A percentile compares a stretch with the other conserved stretches of the same genome.
Conservation (phyloP, 2,329 filamentous ascomycete genomes). For the Phyllosticta citriasiana region DNA sequence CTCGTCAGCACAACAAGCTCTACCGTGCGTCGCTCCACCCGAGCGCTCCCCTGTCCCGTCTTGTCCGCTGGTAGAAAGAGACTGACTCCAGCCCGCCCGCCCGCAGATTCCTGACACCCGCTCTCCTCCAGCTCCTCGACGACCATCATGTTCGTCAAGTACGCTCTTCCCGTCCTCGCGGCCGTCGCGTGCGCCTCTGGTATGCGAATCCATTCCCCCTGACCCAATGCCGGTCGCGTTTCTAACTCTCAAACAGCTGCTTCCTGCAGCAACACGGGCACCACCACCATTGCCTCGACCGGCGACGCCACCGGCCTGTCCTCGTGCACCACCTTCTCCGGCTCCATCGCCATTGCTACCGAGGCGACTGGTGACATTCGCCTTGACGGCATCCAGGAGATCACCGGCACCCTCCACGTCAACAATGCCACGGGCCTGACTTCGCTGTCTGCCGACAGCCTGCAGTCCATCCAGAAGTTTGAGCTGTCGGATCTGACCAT, state of each 20-base stretch:
- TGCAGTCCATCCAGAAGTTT: slow-evolving; percentile 63
- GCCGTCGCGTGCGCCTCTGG: slow-evolving; percentile 43
- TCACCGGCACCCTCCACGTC: slow-evolving; percentile 46
- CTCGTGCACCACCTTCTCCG: slow-evolving; percentile 58
- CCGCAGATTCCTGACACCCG: slow-evolving; percentile 18
- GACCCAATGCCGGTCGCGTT: background rate
- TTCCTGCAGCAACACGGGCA: slow-evolving; percentile 35
- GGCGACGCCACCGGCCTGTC: slow-evolving; percentile 52
- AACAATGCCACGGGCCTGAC: slow-evolving; percentile 51
- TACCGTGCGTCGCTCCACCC: slow-evolving; percentile 9
- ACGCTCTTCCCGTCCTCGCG: slow-evolving; percentile 47
- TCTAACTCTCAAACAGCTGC: slow-evolving; percentile 14
- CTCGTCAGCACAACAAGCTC: slow-evolving; percentile 26
- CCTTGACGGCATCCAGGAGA: slow-evolving; percentile 52
- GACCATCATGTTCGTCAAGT: slow-evolving; percentile 45
- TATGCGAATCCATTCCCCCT: slow-evolving; percentile 23
- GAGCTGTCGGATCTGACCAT: slow-evolving; percentile 56
- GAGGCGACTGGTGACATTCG: slow-evolving; percentile 47
- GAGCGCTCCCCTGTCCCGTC: background rate
- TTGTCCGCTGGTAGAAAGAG: background rate
- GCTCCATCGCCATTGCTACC: slow-evolving; percentile 55
- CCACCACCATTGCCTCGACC: slow-evolving; percentile 48
- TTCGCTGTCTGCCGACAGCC: slow-evolving; percentile 49
- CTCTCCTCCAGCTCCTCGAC: slow-evolving; percentile 17
- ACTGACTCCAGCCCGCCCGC: slow-evolving; percentile 11